A percentile compares a stretch with the other conserved stretches of the same genome.
These are phyloP conservation scores for Collariella sp. DNA, from an alignment of 495 filamentous ascomycete species.

Conservation along the genomic window DNA sequence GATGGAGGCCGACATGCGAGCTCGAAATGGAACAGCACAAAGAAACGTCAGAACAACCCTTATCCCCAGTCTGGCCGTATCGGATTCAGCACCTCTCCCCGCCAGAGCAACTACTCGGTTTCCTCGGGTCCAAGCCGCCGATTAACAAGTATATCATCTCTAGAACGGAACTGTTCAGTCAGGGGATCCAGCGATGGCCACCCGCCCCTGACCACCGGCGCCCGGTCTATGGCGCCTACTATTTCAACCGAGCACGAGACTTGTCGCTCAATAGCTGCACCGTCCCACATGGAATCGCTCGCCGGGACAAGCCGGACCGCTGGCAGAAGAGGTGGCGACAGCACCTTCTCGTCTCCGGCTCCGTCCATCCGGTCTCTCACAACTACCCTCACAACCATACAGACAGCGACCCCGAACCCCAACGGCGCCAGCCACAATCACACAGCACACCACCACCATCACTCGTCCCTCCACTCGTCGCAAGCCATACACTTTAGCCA, in stretches of 20 bases:
- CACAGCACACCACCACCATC: slow-evolving; percentile 27
- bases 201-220: slow-evolving; percentile 50
- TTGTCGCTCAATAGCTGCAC: slow-evolving; percentile 60
- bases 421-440: slow-evolving; percentile 43
- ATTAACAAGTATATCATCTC: slow-evolving; percentile 30
- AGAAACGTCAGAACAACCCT: slow-evolving; percentile 68
- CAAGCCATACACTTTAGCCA: slow-evolving; percentile 71
- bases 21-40: slow-evolving; percentile 38
- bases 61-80: slow-evolving; percentile 59
- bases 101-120: slow-evolving; percentile 51
- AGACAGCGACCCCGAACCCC: slow-evolving; percentile 69
- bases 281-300: slow-evolving; percentile 62
- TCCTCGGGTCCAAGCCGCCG: slow-evolving; percentile 37
- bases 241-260: slow-evolving; percentile 73
- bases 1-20: slow-evolving; percentile 26
- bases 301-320: slow-evolving; percentile 56
- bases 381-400: slow-evolving; percentile 92
- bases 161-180: slow-evolving; percentile 44
- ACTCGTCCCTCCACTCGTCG: slow-evolving; percentile 36
- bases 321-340: slow-evolving; percentile 62
- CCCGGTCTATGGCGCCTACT: slow-evolving; percentile 67
- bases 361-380: slow-evolving; percentile 87
- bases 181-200: slow-evolving; percentile 50
- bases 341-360: slow-evolving; percentile 89
- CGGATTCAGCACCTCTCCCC: slow-evolving; percentile 29